phyloP scores from a whole-genome alignment of 345 rosid genomes.

The Eucalyptus virginea region DNA sequence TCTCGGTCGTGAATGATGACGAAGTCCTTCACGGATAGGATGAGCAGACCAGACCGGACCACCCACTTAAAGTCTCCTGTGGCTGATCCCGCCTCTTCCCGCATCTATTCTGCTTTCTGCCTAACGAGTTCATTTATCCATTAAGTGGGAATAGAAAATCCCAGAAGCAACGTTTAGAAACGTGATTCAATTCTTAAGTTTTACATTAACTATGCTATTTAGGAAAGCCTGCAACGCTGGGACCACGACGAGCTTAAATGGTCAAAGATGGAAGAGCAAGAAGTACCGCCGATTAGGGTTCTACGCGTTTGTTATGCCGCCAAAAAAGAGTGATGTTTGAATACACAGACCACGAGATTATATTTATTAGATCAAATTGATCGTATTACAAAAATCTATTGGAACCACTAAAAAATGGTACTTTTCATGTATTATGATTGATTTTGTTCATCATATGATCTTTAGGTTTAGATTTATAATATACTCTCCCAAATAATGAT shows the following conservation, averaged over 20 bases:
- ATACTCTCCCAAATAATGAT: not conserved
- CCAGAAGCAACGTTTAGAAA: not conserved
- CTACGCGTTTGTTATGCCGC: not conserved
- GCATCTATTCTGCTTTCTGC: not conserved
- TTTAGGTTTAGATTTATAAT: not conserved
- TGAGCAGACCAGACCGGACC: not conserved
- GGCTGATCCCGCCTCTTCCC: not conserved
- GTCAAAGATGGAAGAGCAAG: not conserved
- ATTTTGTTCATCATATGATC: not conserved
- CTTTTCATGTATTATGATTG: not conserved
- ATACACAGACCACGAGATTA: not conserved
- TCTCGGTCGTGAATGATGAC: not conserved
- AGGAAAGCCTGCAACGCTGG: not conserved
- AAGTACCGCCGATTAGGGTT: not conserved
- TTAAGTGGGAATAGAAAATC: too few relatives aligned
- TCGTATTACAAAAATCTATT: not conserved
- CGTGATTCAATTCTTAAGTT: not conserved
- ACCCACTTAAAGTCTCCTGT: not conserved
- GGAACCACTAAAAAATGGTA: not conserved
- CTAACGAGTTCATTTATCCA: not conserved
- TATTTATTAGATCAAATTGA: not conserved
- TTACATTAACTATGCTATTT: not conserved
- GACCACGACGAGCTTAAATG: not conserved
- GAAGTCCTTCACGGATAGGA: not conserved
- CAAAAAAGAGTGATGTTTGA: not conserved